Evolutionary conservation across 139 green algal genomes (phyloP), one percentile per base, ranked within the genome.

Genomic region (Tetradesmus obliquus): DNA sequence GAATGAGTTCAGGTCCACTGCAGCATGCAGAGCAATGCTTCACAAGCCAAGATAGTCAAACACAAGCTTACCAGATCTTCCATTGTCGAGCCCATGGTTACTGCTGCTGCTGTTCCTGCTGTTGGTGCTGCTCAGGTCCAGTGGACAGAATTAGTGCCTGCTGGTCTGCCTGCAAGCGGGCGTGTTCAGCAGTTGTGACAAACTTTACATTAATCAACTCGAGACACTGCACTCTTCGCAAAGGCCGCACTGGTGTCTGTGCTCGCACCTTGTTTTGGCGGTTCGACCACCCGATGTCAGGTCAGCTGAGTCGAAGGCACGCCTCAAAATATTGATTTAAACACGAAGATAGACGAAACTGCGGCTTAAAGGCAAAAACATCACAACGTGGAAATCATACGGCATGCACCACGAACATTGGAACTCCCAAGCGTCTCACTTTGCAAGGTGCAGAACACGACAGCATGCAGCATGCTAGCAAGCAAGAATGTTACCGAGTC

Each of bases 61-160:
- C 32, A 45, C 32, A 45, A 45, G 32, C 66, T 8, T 62, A 88
- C 72, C 22, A 88, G 58, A 10, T 79, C 57, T n/a, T 88, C 57
- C 84, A 88, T 79, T 10, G 84, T 88, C 22, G 84, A 88, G 84
- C 84, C 84, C 84, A 88, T 88, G 3, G 79, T 51, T 83, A 12
- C 79, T 83, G 10, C 24, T 83, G 17, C 0, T 83, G 12, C 79
- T 45, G 24, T 55, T 12, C 79, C 55, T 3, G 13, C 22, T 9
- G 72, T 15, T 32, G 72, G 12, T 81, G 72, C 72, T 81, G 72
- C 72, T 24, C 32, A 45, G 32, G 32, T 45, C 32, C 32, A 45
- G 32, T 45, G 72, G 12, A 81, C 20, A 81, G 72, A 24, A 81
- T n/a, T 55, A 24, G 55, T 74, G 15, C 55, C 20, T 54, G 55